Evolutionary conservation across 768 basidiomycete genomes (phyloP).

Genomic region (Lactifluus hygrophoroides): DNA sequence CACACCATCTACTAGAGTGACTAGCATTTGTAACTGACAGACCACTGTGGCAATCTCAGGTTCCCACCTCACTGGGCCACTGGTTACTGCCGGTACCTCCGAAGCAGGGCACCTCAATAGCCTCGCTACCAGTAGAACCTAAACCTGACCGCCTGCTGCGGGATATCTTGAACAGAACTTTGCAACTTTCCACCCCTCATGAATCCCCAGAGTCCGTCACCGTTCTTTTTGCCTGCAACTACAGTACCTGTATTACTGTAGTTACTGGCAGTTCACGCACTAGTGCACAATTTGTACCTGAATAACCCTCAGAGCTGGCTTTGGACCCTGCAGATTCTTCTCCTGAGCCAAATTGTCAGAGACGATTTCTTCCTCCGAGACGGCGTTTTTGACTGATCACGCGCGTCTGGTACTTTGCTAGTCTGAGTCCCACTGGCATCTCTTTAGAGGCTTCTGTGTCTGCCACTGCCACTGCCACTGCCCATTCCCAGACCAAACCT

Average conservation of each 20-base stretch:
- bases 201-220: slow-evolving; percentile 21
- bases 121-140: no score
- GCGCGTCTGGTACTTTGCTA: slow-evolving; percentile 36
- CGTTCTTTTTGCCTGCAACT: not conserved
- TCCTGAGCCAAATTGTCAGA: slow-evolving; percentile 27
- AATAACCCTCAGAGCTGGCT: not conserved
- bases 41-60: no score
- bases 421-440: slow-evolving; percentile 44
- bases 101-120: no score
- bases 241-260: not conserved
- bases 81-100: no score
- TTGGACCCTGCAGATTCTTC: slow-evolving; percentile 16
- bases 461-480: slow-evolving; percentile 23
- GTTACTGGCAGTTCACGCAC: not conserved
- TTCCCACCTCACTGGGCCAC: no score
- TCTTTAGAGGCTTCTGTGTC: slow-evolving; percentile 57
- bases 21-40: no score
- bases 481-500: no score
- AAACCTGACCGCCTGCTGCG: slow-evolving; percentile 58
- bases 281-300: not conserved
- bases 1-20: no score
- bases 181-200: slow-evolving; percentile 43
- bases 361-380: slow-evolving; percentile 39
- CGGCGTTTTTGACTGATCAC: slow-evolving; percentile 48
- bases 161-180: slow-evolving; percentile 47